Evolutionary conservation across 768 basidiomycete genomes (phyloP).

Genomic region (Mycena galopus): DNA sequence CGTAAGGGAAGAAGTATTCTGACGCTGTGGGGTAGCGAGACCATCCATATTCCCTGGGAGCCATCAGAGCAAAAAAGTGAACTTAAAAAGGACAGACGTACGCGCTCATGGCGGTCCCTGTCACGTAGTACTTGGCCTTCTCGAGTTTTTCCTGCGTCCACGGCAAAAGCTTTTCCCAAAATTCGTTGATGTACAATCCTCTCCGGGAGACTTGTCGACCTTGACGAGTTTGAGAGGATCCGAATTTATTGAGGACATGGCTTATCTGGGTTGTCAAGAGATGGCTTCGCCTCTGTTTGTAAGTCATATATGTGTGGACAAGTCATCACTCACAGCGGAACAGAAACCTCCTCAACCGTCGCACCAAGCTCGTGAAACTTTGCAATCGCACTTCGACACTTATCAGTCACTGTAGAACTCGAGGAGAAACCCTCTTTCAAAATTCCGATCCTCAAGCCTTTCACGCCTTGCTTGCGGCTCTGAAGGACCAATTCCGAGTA

Average conservation of each 20-base stretch:
- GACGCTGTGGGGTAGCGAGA: constrained; percentile 31
- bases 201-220: constrained; percentile 28
- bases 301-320: not conserved
- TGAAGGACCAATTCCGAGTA: constrained; percentile 16
- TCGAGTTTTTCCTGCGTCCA: constrained; percentile 33
- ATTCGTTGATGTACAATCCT: constrained; percentile 30
- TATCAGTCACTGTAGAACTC: constrained; percentile 1
- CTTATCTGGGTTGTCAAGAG: constrained; percentile 7
- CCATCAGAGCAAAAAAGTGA: not conserved
- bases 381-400: constrained; percentile 15
- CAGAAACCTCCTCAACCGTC: constrained; percentile 30
- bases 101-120: constrained; percentile 32
- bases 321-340: constrained; percentile 23
- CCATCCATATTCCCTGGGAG: constrained; percentile 23
- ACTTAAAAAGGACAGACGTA: not conserved
- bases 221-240: constrained; percentile 26
- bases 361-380: constrained; percentile 30
- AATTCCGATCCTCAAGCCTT: constrained; percentile 26
- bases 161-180: constrained; percentile 26
- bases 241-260: constrained; percentile 29
- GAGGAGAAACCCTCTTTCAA: constrained; percentile 30
- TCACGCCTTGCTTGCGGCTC: not conserved
- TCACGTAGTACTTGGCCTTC: constrained; percentile 31
- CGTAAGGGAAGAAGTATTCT: not conserved
- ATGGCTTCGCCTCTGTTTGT: not conserved